Conservation (phyloP, 164 flowering plant genomes). For the Houttuynia cordata region DNA sequence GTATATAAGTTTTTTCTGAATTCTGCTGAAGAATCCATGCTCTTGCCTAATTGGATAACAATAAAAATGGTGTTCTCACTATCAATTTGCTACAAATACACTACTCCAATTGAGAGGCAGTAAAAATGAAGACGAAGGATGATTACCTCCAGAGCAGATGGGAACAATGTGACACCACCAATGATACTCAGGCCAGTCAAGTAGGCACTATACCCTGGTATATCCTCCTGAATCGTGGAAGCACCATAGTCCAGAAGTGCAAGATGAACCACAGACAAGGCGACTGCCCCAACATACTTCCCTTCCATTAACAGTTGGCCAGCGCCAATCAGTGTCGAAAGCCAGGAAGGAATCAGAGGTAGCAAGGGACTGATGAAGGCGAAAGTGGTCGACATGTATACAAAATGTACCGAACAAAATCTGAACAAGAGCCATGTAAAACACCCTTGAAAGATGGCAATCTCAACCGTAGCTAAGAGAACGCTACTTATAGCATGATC, state of each 20-base stretch:
- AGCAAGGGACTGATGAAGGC: constrained; percentile 72
- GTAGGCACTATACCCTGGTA: constrained; percentile 73
- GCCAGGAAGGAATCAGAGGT: constrained; percentile 71
- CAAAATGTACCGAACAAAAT: constrained; percentile 65
- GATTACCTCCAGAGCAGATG: constrained; percentile 84
- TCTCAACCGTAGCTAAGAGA: constrained; percentile 74
- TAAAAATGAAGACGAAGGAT: neutral
- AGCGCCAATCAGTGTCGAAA: constrained; percentile 76
- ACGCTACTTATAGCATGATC: constrained; percentile 83
- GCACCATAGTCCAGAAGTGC: constrained; percentile 70
- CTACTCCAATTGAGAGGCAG: neutral
- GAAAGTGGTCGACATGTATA: constrained; percentile 76
- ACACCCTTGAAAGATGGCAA: constrained; percentile 84
- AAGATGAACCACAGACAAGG: constrained; percentile 50
- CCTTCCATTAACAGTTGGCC: constrained; percentile 63
- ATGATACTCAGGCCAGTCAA: constrained; percentile 93
- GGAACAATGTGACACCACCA: constrained; percentile 94
- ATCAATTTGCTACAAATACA: neutral
- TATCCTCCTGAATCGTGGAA: constrained; percentile 70
- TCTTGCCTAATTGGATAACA: no score
- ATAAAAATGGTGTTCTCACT: neutral
- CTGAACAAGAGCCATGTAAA: constrained; percentile 91
- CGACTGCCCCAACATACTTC: constrained; percentile 50
- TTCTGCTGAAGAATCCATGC: no score
- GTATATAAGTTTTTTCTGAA: no score